phyloP scores from a whole-genome alignment of 2,329 filamentous ascomycete species.

The Fusarium cyanostomum region DNA sequence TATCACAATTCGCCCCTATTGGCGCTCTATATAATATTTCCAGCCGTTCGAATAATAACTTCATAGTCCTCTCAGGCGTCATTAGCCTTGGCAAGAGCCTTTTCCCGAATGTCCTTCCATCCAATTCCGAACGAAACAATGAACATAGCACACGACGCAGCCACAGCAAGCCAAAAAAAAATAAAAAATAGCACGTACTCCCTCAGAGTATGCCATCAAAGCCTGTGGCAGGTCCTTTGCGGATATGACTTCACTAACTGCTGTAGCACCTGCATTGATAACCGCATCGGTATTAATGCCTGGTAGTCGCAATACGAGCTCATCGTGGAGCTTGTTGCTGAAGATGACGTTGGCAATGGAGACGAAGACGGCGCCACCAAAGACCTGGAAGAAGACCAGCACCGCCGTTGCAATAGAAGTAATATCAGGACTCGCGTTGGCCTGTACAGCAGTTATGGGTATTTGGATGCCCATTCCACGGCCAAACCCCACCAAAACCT shows the following conservation, averaged over 20 bases:
- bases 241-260: constrained; percentile 47
- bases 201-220: constrained; percentile 52
- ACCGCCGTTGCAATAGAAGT: constrained; percentile 43
- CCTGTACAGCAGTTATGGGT: constrained; percentile 45
- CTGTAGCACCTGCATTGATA: constrained; percentile 55
- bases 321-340: constrained; percentile 45
- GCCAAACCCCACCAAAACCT: constrained; percentile 52
- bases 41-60: not conserved
- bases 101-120: constrained; percentile 56
- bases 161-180: constrained; percentile 46
- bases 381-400: constrained; percentile 39
- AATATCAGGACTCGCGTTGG: constrained; percentile 37
- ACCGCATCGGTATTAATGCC: constrained; percentile 44
- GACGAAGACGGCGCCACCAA: constrained; percentile 58
- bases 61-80: constrained; percentile 24
- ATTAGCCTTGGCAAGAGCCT: constrained; percentile 21
- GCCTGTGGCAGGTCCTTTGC: constrained; percentile 47
- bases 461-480: constrained; percentile 59
- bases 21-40: not conserved
- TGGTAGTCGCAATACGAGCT: constrained; percentile 46
- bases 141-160: constrained; percentile 45
- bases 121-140: constrained; percentile 55
- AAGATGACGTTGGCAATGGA: constrained; percentile 47
- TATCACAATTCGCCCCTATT: not conserved
- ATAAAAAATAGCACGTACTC: constrained; percentile 45